These are phyloP conservation scores for Truncatella angustata DNA, from an alignment of 2,329 filamentous ascomycete genomes.

Conservation along the genomic window DNA sequence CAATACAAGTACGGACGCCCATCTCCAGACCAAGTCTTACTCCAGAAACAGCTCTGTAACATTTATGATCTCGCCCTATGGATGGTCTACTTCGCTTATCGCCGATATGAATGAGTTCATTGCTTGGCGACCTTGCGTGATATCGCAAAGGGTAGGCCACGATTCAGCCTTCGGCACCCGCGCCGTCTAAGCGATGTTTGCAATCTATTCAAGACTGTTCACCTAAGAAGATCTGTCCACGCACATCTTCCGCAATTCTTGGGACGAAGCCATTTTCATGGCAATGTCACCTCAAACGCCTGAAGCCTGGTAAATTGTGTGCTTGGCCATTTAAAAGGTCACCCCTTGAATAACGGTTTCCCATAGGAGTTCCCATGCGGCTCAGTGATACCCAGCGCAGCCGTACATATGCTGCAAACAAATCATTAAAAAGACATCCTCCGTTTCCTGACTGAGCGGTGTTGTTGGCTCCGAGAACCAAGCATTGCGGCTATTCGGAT, in stretches of 20 bases:
- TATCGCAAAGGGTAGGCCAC: neutral
- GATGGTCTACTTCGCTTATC: neutral
- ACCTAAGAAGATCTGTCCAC: too few species aligned
- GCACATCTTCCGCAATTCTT: neutral
- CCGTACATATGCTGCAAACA: neutral
- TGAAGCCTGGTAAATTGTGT: neutral
- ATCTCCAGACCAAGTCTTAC: too few species aligned
- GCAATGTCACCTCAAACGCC: neutral
- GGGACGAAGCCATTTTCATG: neutral
- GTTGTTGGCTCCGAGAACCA: neutral
- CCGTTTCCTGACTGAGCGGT: neutral
- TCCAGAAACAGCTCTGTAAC: too few species aligned
- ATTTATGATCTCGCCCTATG: neutral
- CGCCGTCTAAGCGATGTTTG: neutral
- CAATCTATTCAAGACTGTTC: neutral
- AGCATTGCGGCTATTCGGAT: neutral
- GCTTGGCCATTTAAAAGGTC: neutral
- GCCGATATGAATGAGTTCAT: neutral
- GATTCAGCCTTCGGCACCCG: neutral
- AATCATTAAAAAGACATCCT: neutral
- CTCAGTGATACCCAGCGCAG: neutral
- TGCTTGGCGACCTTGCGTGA: neutral
- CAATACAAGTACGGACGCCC: too few species aligned
- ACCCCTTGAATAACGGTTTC: neutral
- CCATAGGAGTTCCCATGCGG: neutral